A percentile compares a stretch with the other conserved stretches of the same genome.
phyloP scores from a whole-genome alignment of 176 grass and related monocot species.

The Hsuehochloa calcarea region DNA sequence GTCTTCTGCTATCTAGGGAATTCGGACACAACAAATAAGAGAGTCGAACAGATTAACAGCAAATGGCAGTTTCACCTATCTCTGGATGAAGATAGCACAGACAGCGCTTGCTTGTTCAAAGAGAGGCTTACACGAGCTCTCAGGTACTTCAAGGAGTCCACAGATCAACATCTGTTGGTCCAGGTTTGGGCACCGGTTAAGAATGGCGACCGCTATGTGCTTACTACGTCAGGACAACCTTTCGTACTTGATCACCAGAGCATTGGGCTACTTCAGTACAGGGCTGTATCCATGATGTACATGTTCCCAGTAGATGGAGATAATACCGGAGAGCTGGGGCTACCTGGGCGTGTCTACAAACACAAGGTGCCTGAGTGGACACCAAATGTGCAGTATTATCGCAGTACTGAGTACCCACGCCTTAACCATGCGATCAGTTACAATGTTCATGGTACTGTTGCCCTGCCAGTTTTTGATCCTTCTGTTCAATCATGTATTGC shows the following conservation, averaged over 20 bases:
- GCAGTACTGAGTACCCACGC: constrained; percentile 73
- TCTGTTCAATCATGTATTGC: constrained; percentile 69
- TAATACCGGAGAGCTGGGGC: constrained; percentile 59
- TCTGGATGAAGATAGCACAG: constrained; percentile 42
- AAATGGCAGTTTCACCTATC: constrained; percentile 60
- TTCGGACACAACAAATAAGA: constrained; percentile 46
- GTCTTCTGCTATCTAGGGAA: constrained; percentile 43
- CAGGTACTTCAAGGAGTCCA: constrained; percentile 87
- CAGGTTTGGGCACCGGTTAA: constrained; percentile 98
- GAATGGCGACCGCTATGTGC: constrained; percentile 70
- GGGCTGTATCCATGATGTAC: constrained; percentile 84
- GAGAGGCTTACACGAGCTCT: constrained; percentile 82
- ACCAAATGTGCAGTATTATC: constrained; percentile 94
- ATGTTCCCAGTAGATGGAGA: constrained; percentile 89
- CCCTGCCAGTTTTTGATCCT: constrained; percentile 92
- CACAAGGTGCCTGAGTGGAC: constrained; percentile 97
- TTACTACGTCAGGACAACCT: constrained; percentile 93
- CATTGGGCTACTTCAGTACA: constrained; percentile 79
- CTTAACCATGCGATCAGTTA: constrained; percentile 87
- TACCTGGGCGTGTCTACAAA: constrained; percentile 89
- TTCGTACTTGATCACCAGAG: constrained; percentile 79
- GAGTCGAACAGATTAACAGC: constrained; percentile 22
- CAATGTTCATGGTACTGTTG: constrained; percentile 87
- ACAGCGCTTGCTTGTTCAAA: constrained; percentile 66
- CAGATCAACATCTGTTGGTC: constrained; percentile 77